Base-by-base conservation (phyloP, 192 early-diverging fungal genomes). In the Podila verticillata region DNA sequence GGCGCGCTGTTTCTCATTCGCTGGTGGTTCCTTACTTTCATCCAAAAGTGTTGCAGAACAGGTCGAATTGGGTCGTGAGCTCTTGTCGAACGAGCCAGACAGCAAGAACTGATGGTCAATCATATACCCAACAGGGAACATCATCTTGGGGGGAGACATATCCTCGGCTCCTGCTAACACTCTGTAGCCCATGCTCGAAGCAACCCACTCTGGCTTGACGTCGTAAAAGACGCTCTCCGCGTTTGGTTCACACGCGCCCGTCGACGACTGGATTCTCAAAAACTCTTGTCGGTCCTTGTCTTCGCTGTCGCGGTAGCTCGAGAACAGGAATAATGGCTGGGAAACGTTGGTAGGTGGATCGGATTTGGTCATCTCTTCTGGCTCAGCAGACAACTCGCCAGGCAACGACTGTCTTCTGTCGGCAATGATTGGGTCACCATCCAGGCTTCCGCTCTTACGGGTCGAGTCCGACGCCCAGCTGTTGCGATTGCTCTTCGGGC, bases 201-300 rank as follows among this genome's bases (percentile, higher is more conserved):
- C 70, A 17, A 70, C 66, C 77, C 77, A 80, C 32, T 80, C 77
- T 47, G 77, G 65, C 44, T 60, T 59, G 17, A 64, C 48, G 29
- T 72, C 66, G 28, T 56, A 72, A 6, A 24, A 13, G 2, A 60
- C 31, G 10, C 64, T 65, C 22, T 17, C 28, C 35, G 61, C 0
- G 17, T 17, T 7, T 30, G 61, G 48, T 5, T 44, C 26, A n/a
- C 48, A 65, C 17, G 47, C 28, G 15, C 59, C 66, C 4, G 61
- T 66, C 26, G 61, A 20, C 5, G 65, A 19, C 58, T 80, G 70
- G 22, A 80, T 20, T 47, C 65, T 80, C 28, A 72, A 5, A 44
- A 80, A 72, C 2, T 72, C 69, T 30, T 61, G 77, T n/a, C 62
- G 60, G 13, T 57, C 54, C 26, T 67, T 64, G 6, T 57, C 58